Conservation (phyloP, 2,329 filamentous ascomycete species). For the Colletotrichum musicola region DNA sequence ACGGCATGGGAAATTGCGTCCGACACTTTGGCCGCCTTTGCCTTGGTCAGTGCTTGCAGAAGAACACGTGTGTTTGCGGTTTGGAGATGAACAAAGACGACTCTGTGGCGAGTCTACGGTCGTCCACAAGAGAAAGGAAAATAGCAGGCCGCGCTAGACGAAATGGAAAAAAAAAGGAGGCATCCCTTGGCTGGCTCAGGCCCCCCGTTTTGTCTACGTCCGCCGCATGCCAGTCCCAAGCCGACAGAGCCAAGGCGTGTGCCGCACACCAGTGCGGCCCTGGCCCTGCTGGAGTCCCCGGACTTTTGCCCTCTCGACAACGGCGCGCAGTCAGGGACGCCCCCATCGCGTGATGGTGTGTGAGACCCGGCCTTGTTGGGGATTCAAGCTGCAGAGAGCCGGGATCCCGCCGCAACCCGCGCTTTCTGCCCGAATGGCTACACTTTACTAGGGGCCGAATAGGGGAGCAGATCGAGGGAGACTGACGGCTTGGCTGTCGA, state of each 20-base stretch:
- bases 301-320: neutral
- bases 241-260: constrained; percentile 7
- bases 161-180: constrained; percentile 22
- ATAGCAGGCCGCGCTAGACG: constrained; percentile 14
- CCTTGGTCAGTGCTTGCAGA: constrained; percentile 21
- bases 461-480: constrained; percentile 12
- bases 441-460: constrained; percentile 3
- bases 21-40: constrained; percentile 6
- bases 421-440: constrained; percentile 12
- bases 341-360: neutral
- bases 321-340: constrained; percentile 11
- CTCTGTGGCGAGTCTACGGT: neutral
- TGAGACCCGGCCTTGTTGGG: neutral
- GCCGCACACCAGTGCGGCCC: neutral
- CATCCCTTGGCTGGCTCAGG: constrained; percentile 17
- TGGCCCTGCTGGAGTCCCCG: neutral
- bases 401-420: constrained; percentile 15
- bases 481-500: neutral
- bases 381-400: constrained; percentile 20
- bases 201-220: constrained; percentile 16
- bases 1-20: constrained; percentile 25
- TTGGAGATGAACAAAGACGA: constrained; percentile 10
- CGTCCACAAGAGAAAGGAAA: constrained; percentile 1
- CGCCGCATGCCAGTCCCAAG: constrained; percentile 19
- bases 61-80: constrained; percentile 11